Evolutionary conservation across 2,329 filamentous ascomycete species (phyloP), one percentile per base, ranked within the genome.

Genomic region (Geosmithia flava): DNA sequence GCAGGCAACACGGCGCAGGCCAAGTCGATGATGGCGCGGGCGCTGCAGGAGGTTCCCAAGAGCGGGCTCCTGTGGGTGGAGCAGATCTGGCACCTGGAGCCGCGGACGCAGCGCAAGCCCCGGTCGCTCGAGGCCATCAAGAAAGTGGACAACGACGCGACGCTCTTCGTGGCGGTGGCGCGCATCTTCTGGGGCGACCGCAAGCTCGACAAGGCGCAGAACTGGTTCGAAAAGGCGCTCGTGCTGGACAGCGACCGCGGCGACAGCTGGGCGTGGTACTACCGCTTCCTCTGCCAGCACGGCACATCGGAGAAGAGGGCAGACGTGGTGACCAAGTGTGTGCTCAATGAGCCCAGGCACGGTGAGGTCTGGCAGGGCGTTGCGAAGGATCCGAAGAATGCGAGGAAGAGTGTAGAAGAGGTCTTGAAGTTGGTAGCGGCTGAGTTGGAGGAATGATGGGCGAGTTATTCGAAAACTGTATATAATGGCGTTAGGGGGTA

Each of bases 261-360:
- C 46, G 94, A 98, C 68, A 86, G 82, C 11, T 98, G 94, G 94
- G 91, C 89, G 19, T 98, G 91, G 91, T 98, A 96, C 65, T 93
- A 89, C 65, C 90, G 91, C 64, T 98, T 97, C 63, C 61, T 97
- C 54, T 63, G 81, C 55, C 87, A 96, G 71, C 90, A 98, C 67
- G 94, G 93, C 10, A 96, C 89, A 5, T 83, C 88, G 49, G 91
- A 95, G 71, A 98, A 97, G 81, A 76, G 85, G 58, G 78, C 73
- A 29, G 93, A 97, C 60, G 84, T 96, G 30, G 64, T 95, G 6
- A 73, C 72, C 49, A 95, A 95, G 68, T 90, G 87, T 56, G 73
- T 85, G 30, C 68, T 84, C 45, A 90, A 82, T 49, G 93, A 97
- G 64, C 94, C 94, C 3, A 81, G 83, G 57, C 89, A 98, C 64